A percentile compares a stretch with the other conserved stretches of the same genome.
These are phyloP conservation scores for Diaporthe sp. DNA, from an alignment of 2,329 filamentous ascomycete species.

Conservation along the genomic window DNA sequence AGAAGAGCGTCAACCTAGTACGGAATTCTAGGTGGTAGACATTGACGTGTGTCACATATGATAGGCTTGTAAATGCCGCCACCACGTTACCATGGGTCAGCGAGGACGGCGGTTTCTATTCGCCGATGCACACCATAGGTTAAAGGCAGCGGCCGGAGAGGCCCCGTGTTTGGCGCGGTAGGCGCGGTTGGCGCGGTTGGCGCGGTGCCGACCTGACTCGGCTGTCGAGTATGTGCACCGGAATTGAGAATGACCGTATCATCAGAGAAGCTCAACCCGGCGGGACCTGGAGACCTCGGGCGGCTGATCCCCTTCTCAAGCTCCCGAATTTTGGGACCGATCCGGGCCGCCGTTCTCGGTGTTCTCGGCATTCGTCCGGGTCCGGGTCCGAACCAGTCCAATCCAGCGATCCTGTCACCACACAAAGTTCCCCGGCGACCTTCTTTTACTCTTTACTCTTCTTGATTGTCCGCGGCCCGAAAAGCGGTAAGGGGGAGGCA, in stretches of 20 bases:
- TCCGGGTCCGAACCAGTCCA: not conserved
- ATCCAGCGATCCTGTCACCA: not conserved
- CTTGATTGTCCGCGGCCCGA: not conserved
- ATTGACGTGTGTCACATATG: not conserved
- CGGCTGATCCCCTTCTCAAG: not conserved
- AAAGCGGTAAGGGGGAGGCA: not conserved
- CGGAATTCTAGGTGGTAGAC: not conserved
- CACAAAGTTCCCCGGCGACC: not conserved
- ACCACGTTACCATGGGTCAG: not conserved
- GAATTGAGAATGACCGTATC: not conserved
- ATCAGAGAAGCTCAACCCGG: not conserved
- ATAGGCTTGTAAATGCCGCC: not conserved
- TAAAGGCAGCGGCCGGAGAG: not conserved
- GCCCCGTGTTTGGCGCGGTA: not conserved
- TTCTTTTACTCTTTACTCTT: constrained; percentile 23
- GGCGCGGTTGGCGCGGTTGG: not conserved
- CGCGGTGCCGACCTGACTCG: not conserved
- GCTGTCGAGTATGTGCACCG: too few species aligned
- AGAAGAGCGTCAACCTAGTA: not conserved
- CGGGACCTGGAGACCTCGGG: not conserved
- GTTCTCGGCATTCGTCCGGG: not conserved
- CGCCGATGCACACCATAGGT: not conserved
- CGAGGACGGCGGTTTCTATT: not conserved
- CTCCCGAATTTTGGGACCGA: not conserved
- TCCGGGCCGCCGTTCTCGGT: not conserved